Conservation (phyloP, 2,329 filamentous ascomycete genomes). For the Thielaviopsis ethacetica region DNA sequence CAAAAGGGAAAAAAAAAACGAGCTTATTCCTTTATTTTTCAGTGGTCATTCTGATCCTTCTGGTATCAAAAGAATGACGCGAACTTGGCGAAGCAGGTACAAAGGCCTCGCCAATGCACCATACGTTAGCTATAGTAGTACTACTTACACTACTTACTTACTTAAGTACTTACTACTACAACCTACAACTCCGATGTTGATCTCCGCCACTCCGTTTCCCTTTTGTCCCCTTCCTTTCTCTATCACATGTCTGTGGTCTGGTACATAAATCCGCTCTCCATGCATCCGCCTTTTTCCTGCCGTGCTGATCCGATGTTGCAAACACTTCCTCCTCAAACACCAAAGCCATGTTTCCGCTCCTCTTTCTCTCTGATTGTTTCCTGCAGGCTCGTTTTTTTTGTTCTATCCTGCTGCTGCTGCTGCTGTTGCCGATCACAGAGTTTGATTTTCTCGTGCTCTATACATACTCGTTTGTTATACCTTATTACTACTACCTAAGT, state of each 20-base stretch:
- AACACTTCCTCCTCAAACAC: neutral
- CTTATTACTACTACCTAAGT: no score
- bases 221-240: neutral
- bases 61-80: neutral
- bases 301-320: neutral
- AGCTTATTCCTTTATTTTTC: neutral
- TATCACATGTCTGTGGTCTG: neutral
- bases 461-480: neutral
- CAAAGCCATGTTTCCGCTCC: neutral
- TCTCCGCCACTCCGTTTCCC: neutral
- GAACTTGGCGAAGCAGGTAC: neutral
- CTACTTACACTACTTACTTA: neutral
- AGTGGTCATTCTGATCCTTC: neutral
- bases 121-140: neutral
- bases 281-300: neutral
- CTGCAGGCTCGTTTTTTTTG: neutral
- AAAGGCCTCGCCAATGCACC: neutral
- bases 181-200: neutral
- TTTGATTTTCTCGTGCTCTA: neutral
- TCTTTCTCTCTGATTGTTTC: neutral
- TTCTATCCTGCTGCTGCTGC: neutral
- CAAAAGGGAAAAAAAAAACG: no score
- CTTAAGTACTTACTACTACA: neutral
- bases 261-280: neutral
- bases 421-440: neutral